Evolutionary conservation across 352 stramenopile genomes (phyloP), one percentile per base, ranked within the genome.

Genomic region (Phytophthora hibernalis): DNA sequence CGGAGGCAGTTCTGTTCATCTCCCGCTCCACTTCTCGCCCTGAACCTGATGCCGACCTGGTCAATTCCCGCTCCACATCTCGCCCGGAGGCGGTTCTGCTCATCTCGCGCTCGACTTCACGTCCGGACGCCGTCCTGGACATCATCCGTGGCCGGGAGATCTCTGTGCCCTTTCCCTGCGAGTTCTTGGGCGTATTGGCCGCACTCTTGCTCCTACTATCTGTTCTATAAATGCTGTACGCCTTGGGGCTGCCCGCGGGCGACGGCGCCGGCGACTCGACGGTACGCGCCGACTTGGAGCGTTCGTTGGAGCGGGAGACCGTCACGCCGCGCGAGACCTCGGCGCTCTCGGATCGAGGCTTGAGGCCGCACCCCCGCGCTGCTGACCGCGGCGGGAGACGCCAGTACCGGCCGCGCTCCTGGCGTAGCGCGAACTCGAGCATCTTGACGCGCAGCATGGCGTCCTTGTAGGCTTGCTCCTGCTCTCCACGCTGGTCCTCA

Each of bases 401-500:
- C 82, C 20, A 96, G 61, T 96, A 96, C 42, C 88, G 77, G 1
- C 85, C 85, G 31, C 85, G 83, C 48, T 93, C 85, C 66, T 93
- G 86, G 3, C 82, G 82, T 43, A 96, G 66, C 50, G 88, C 88
- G 63, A 94, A 96, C 54, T 96, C 86, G 65, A 96, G 85, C 88
- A 96, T 96, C 70, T 96, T 96, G 40, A 96, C 75, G 43, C 87
- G 88, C 57, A 95, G 61, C 73, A 96, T 76, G 10, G 82, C 85
- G 45, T 96, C 88, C 63, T 95, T 95, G 61, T 93, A 93, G 35
- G 82, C 83, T 22, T 93, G 84, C 49, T 96, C 88, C 71, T 96
- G 88, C 33, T 88, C 73, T 30, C 77, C 69, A 11, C 84, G 83
- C 70, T 95, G 83, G 43, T 72, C 78, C 64, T 95, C 83, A 15